Evolutionary conservation across 2,329 filamentous ascomycete species (phyloP), one percentile per base, ranked within the genome.

Genomic region (Aspergillus carbonarius): DNA sequence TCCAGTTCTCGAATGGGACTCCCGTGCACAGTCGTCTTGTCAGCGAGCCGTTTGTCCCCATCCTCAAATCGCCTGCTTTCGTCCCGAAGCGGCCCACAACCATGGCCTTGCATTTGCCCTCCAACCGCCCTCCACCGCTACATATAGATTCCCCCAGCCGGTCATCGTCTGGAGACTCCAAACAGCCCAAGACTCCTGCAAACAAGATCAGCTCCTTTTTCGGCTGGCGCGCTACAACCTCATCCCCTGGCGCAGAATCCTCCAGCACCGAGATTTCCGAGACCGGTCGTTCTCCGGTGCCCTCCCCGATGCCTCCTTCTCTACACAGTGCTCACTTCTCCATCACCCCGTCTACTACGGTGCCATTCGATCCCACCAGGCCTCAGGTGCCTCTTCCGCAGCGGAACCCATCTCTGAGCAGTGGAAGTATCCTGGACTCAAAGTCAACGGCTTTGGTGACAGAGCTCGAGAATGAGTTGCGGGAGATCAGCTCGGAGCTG

Each of bases 391-490:
- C 72, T 78, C 79, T 68, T 68, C 80, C 56, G 69, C 78, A 63
- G 15, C 66, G 74, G 55, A 73, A 72, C 58, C 67, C 70, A 17
- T 74, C 80, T 72, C 55, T 83, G 71, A 62, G 82, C 76, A 62
- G 75, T 76, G 51, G 74, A 75, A 59, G 77, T 74, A 50, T 75
- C 66, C 54, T 78, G 74, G 68, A 78, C 70, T 56, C 76, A 69
- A 67, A 78, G 71, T 70, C 82, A 74, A 67, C 79, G 82, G 64
- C 82, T 66, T 73, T 92, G 74, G 84, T 96, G 69, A 87, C 92
- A 73, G 92, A 96, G 73, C 88, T 99, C 81, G 95, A 99, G 80
- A 90, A 92, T 73, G 95, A 99, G 81, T 78, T 99, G 66, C 91
- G 91, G 68, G 90, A 93, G 75, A 93, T 99, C 77, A 96, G 92